phyloP scores from a whole-genome alignment of 768 basidiomycete genomes.

The Filobasidium wieringae region DNA sequence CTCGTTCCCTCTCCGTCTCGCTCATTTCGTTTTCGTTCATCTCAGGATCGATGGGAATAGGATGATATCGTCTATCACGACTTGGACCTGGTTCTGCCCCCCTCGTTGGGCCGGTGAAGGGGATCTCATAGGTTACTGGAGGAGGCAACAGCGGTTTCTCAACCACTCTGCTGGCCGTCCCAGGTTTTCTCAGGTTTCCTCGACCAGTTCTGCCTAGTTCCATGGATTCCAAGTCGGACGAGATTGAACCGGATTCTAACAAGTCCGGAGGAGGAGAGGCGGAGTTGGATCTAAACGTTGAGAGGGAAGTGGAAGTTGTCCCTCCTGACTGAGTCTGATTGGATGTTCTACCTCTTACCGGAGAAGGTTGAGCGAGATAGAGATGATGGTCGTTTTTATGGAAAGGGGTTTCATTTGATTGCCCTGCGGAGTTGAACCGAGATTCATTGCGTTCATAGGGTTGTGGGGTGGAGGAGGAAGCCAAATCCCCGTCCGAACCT shows the following conservation, averaged over 20 bases:
- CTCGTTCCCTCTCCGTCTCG: too few species aligned
- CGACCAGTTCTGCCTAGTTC: background rate
- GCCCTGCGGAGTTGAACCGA: too few species aligned
- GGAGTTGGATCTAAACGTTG: slow-evolving; percentile 1
- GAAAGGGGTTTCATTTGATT: background rate
- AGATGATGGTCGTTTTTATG: background rate
- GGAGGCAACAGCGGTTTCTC: slow-evolving; percentile 4
- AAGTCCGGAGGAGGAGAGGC: slow-evolving; percentile 13
- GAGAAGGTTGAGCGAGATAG: background rate
- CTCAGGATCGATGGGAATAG: background rate
- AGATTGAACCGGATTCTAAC: slow-evolving; percentile 5
- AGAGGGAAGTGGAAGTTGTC: background rate
- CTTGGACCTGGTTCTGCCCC: background rate
- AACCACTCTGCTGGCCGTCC: background rate
- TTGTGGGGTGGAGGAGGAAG: slow-evolving; percentile 4
- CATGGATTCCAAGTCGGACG: slow-evolving; percentile 2
- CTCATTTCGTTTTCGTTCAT: background rate
- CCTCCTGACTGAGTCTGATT: background rate
- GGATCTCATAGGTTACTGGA: background rate
- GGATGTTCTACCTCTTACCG: background rate
- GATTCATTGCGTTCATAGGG: background rate
- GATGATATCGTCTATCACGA: background rate
- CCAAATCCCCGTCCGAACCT: slow-evolving; percentile 6
- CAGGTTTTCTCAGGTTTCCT: background rate
- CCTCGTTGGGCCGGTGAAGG: background rate